Conservation (phyloP, 2,329 filamentous ascomycete species). For the Colletotrichum tropicale region DNA sequence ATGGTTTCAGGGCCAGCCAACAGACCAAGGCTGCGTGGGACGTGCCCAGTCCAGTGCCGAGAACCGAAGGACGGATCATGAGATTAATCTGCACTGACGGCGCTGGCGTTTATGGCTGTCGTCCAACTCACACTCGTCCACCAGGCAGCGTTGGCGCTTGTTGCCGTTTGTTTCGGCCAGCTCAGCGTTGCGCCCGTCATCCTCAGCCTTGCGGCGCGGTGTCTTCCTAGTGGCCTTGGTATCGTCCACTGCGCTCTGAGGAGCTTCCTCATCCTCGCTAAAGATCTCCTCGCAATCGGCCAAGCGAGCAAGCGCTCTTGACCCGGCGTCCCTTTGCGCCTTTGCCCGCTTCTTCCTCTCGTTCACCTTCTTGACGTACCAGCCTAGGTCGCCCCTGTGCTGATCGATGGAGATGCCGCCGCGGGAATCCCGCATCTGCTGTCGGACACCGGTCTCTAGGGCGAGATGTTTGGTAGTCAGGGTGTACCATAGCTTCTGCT, state of each 20-base stretch:
- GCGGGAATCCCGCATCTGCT: conserved; percentile 13
- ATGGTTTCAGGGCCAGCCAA: not conserved
- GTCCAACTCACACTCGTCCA: not conserved
- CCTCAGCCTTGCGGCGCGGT: not conserved
- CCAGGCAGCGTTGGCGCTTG: not conserved
- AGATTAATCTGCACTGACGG: not conserved
- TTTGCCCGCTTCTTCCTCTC: conserved; percentile 23
- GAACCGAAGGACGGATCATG: not conserved
- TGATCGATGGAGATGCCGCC: conserved; percentile 26
- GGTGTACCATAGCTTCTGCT: conserved; percentile 33
- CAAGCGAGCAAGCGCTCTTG: not conserved
- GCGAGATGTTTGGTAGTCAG: conserved; percentile 29
- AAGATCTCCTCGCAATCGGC: not conserved
- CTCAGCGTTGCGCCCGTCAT: not conserved
- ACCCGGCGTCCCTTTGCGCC: not conserved
- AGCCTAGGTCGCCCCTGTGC: conserved; percentile 31
- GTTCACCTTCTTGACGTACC: conserved; percentile 17
- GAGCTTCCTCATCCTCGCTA: not conserved
- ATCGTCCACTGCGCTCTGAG: not conserved
- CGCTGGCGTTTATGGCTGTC: not conserved
- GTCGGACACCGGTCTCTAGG: conserved; percentile 10
- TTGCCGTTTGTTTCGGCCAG: not conserved
- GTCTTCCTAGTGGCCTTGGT: not conserved
- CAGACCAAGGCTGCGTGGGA: not conserved
- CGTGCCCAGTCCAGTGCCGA: not conserved